Evolutionary conservation across 108 stramenopile genomes (phyloP).

Genomic region (Aurantiochytrium sp.): DNA sequence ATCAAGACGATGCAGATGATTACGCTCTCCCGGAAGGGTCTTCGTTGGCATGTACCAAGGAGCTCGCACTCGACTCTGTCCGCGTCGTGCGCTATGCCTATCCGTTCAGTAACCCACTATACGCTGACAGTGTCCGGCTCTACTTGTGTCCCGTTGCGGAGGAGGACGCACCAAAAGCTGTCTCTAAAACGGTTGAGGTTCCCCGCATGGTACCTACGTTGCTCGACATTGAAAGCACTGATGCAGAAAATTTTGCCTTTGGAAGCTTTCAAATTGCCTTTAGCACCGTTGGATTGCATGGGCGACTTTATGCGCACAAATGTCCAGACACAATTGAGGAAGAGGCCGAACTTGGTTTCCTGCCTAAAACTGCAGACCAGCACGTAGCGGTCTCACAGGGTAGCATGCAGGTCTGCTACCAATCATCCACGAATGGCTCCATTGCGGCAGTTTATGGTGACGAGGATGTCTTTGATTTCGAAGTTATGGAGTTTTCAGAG

Average conservation of each 20-base stretch:
- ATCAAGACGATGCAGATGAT: too few species aligned
- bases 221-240: neutral
- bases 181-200: neutral
- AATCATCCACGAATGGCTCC: neutral
- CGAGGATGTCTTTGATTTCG: too few species aligned
- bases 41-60: too few species aligned
- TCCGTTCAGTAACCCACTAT: too few species aligned
- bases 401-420: neutral
- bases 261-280: neutral
- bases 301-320: neutral
- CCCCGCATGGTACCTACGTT: neutral
- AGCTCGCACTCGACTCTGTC: too few species aligned
- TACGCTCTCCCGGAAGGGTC: too few species aligned
- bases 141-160: neutral
- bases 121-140: neutral
- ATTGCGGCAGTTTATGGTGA: too few species aligned
- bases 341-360: neutral
- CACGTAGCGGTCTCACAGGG: neutral
- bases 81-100: too few species aligned
- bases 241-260: neutral
- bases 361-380: neutral
- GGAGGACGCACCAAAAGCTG: neutral
- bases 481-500: too few species aligned
- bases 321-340: neutral
- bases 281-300: neutral